These are phyloP conservation scores for Colletotrichum navitas DNA, from an alignment of 2,329 filamentous ascomycete species.

Conservation along the genomic window DNA sequence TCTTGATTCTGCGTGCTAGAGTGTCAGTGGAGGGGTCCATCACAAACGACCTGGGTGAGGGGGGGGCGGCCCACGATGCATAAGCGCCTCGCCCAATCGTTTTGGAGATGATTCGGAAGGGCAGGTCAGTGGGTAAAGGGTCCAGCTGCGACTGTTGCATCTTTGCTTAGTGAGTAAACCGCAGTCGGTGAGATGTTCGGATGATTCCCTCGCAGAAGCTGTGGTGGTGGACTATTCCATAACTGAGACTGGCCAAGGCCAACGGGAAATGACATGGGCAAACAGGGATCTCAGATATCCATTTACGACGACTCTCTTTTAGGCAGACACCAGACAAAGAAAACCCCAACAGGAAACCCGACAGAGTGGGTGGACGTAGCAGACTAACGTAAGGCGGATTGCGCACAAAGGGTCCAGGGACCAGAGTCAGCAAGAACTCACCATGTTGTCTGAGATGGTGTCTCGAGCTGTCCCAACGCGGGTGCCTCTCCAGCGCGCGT, in stretches of 20 bases:
- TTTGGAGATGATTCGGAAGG: slow-evolving; percentile 94
- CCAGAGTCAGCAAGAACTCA: slow-evolving; percentile 26
- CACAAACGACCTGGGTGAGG: slow-evolving; percentile 14
- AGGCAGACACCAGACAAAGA: slow-evolving; percentile 22
- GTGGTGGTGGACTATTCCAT: slow-evolving; percentile 29
- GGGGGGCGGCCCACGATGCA: slow-evolving; percentile 77
- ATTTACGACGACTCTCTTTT: slow-evolving; percentile 29
- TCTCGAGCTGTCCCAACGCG: slow-evolving; percentile 14
- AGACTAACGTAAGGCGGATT: slow-evolving; percentile 9
- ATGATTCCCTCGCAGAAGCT: slow-evolving; percentile 20
- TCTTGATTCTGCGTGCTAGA: slow-evolving; percentile 78
- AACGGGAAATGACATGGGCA: slow-evolving; percentile 31
- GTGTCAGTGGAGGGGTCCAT: slow-evolving; percentile 30
- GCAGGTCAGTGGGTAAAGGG: slow-evolving; percentile 85
- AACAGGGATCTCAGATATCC: slow-evolving; percentile 26
- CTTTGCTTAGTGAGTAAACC: slow-evolving; percentile 29
- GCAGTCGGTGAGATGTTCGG: slow-evolving; percentile 16
- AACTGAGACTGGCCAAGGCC: slow-evolving; percentile 13
- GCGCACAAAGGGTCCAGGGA: slow-evolving; percentile 29
- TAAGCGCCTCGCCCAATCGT: slow-evolving; percentile 98
- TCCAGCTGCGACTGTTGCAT: slow-evolving; percentile 87
- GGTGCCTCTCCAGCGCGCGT: slow-evolving; percentile 33
- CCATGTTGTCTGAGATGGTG: slow-evolving; percentile 22
- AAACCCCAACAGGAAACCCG: neutral
- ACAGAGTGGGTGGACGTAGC: slow-evolving; percentile 21